Base-by-base conservation (phyloP, 2,329 filamentous ascomycete genomes). In the Cercospora beticola region DNA sequence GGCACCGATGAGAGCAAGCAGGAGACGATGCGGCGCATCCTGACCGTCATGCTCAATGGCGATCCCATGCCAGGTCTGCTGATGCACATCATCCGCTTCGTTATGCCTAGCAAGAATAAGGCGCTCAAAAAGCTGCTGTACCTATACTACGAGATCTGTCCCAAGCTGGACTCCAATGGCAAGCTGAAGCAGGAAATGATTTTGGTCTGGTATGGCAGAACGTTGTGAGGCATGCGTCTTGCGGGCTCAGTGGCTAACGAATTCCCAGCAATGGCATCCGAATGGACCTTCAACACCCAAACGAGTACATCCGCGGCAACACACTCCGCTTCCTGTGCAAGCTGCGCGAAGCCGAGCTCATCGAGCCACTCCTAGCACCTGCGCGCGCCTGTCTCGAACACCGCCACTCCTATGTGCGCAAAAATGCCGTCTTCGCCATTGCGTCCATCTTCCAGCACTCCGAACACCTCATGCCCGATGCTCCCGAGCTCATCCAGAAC, bases 151-250 rank as follows among this genome's bases (percentile, higher is more conserved):
- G 95, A 99, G 83, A 95, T 98, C 80, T 98, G 95, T 81, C 95
- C 94, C 49, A 99, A 99, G 84, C 89, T 93, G 68, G 95, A 99
- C 81, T 86, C 90, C 64, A 90, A 86, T 78, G 95, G 95, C 78
- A 99, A 98, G 86, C 85, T 99, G 73, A 97, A 97, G 86, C 95
- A 99, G 83, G 95, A 99, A 84, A 98, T 97, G 93, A 99, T 99
- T 80, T 84, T 99, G 78, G 95, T 99, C 76, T 99, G 95, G 94
- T 97, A 83, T 74, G 86, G 30, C 26, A 58, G 54, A 58, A n/a
- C 26, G 16, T n/a, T 28, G 26, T 33, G 30, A 58, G 54, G 54
- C 30, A 26, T 31, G 30, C 16, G 26, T 28, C 26, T 31, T 58
- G 26, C 23, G 14, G 54, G 28, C 28, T 16, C 26, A 54, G 46